phyloP scores from a whole-genome alignment of 148 eudicot genomes.

The Spergularia marina region DNA sequence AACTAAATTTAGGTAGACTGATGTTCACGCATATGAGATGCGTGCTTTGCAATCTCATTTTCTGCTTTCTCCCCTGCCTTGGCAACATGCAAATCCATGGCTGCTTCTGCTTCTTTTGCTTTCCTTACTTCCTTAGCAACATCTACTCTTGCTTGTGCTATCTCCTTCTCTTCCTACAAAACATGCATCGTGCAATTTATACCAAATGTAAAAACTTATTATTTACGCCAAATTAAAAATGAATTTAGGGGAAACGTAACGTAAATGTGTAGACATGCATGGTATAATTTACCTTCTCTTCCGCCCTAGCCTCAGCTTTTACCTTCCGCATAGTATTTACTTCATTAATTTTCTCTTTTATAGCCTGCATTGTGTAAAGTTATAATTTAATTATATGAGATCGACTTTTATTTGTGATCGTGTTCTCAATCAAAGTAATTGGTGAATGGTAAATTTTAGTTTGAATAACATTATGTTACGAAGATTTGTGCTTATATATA shows the following conservation, averaged over 20 bases:
- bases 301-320: conserved; percentile 56
- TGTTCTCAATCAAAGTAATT: not conserved
- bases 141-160: conserved; percentile 43
- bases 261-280: no score
- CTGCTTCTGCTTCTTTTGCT: conserved; percentile 66
- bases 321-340: conserved; percentile 47
- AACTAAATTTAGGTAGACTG: not conserved
- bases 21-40: conserved; percentile 13
- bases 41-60: conserved; percentile 31
- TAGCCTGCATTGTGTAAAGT: conserved; percentile 52
- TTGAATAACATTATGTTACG: not conserved
- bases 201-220: no score
- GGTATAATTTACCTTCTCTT: conserved; percentile 48
- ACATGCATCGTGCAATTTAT: no score
- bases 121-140: conserved; percentile 60
- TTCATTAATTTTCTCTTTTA: conserved; percentile 53
- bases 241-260: no score
- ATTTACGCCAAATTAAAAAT: no score
- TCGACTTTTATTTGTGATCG: no score
- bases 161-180: conserved; percentile 52
- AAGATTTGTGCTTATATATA: not conserved
- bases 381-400: not conserved
- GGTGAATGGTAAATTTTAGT: not conserved
- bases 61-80: conserved; percentile 45
- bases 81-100: conserved; percentile 53